Conservation (phyloP, 2,329 filamentous ascomycete species). For the Cladophialophora yegresii region DNA sequence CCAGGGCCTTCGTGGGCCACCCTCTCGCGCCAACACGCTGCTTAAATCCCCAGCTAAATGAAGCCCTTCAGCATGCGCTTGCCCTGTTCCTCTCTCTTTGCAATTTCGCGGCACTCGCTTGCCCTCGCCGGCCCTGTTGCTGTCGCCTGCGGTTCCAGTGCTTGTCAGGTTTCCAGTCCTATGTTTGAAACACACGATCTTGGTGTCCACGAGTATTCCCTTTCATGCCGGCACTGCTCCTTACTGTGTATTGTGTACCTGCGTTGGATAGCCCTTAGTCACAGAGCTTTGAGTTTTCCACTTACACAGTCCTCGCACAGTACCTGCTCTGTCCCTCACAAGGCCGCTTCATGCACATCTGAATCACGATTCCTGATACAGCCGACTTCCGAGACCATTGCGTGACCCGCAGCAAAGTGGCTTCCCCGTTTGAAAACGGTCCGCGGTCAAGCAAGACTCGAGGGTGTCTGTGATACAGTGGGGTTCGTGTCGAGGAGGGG, state of each 20-base stretch:
- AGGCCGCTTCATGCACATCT: not conserved
- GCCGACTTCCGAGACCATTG: constrained; percentile 18
- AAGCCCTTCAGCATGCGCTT: constrained; percentile 12
- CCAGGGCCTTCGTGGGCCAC: not conserved
- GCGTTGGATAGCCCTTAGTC: too few relatives aligned
- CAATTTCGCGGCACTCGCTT: constrained; percentile 30
- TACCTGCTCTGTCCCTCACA: not conserved
- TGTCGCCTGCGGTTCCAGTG: not conserved
- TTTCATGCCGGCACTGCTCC: not conserved
- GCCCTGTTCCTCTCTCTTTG: constrained; percentile 29
- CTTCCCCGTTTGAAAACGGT: constrained; percentile 20
- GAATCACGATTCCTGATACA: constrained; percentile 5
- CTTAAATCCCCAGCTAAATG: constrained; percentile 9
- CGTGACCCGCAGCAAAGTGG: constrained; percentile 6
- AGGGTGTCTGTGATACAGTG: constrained; percentile 26
- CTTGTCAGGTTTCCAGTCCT: constrained; percentile 6
- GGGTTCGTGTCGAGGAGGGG: constrained; percentile 12
- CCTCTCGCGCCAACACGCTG: constrained; percentile 4
- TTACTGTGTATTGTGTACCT: not conserved
- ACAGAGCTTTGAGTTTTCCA: not conserved
- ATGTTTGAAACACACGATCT: constrained; percentile 24
- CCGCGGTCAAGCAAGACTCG: constrained; percentile 22
- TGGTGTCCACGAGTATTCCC: not conserved
- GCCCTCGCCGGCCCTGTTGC: constrained; percentile 12
- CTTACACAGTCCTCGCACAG: too few relatives aligned